These are phyloP conservation scores for Vararia minispora DNA, from an alignment of 768 basidiomycete species.

Conservation along the genomic window DNA sequence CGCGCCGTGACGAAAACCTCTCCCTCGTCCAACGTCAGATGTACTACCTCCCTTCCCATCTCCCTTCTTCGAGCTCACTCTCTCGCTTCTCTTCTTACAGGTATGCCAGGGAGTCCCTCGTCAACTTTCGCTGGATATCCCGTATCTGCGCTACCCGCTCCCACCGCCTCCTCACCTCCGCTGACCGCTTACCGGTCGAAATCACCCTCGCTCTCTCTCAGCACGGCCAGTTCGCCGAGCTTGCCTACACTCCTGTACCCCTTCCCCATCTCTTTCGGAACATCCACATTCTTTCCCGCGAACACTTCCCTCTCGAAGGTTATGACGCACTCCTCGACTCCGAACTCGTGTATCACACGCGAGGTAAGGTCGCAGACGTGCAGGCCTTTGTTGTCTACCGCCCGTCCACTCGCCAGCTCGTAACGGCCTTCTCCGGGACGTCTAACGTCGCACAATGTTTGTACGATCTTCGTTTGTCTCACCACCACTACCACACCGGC, in stretches of 20 bases:
- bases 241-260: slow-evolving; percentile 34
- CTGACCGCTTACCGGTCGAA: slow-evolving; percentile 28
- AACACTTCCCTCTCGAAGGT: slow-evolving; percentile 39
- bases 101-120: slow-evolving; percentile 40
- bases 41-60: not conserved
- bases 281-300: slow-evolving; percentile 25
- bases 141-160: slow-evolving; percentile 38
- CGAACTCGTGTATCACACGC: slow-evolving; percentile 26
- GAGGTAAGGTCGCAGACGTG: slow-evolving; percentile 31
- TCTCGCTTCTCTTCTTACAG: slow-evolving; percentile 33
- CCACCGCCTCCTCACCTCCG: slow-evolving; percentile 26
- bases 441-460: slow-evolving; percentile 30
- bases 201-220: slow-evolving; percentile 32
- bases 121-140: slow-evolving; percentile 47
- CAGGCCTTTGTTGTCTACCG: slow-evolving; percentile 39
- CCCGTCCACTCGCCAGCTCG: slow-evolving; percentile 31
- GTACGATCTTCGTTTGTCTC: slow-evolving; percentile 33
- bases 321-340: slow-evolving; percentile 28
- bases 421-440: slow-evolving; percentile 45
- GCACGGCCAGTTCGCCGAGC: slow-evolving; percentile 44
- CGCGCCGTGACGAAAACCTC: no score
- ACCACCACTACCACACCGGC: slow-evolving; percentile 28
- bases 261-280: slow-evolving; percentile 33
- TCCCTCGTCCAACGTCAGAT: no score
- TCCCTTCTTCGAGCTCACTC: slow-evolving; percentile 19